Evolutionary conservation across 1,284 basidiomycete species (phyloP), one percentile per base, ranked within the genome.

Genomic region (Afroboletus lepidellus): DNA sequence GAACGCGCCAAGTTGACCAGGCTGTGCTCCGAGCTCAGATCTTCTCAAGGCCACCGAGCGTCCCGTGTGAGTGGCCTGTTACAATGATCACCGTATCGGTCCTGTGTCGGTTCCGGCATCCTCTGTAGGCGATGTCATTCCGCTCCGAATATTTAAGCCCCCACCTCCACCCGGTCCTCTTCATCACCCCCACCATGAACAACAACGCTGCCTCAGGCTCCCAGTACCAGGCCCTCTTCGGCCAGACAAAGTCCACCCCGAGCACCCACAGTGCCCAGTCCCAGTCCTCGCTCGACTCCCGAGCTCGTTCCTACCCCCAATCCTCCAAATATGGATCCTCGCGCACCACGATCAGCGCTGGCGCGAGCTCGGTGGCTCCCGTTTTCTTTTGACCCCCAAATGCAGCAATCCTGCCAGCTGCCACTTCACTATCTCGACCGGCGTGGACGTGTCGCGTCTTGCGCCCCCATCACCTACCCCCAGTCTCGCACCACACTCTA

Each of bases 341-440:
- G 23, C 69, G 72, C 50, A 70, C 69, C 25, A 70, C 72, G n/a
- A 73, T 81, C 46, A 74, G 72, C 48, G 73, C 72, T 20, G 70
- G 71, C 38, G 77, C 77, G 41, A 69, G 74, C 38, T 63, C 71
- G 24, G 73, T 69, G 21, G 78, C 72, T 38, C 70, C 78, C 37
- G 72, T 77, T 39, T 80, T 81, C 69, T 81, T 81, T 69, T 82
- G 60, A 71, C n/a, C 6, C 27, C 21, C 38, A 21, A 24, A n/a
- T 41, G 21, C 30, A 30, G 50, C 24, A 7, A 42, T 46, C 23
- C 36, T 37, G 11, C 37, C 30, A 25, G 34, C 42, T 48, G 43
- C 41, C 16, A 12, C 37, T 53, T 30, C 41, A 42, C 41, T 6
- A 42, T 43, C 42, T 15, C 18, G 20, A 18, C 25, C 41, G 29